Conservation (phyloP, 148 eudicot species). For the Amaranthus hypochondriacus region DNA sequence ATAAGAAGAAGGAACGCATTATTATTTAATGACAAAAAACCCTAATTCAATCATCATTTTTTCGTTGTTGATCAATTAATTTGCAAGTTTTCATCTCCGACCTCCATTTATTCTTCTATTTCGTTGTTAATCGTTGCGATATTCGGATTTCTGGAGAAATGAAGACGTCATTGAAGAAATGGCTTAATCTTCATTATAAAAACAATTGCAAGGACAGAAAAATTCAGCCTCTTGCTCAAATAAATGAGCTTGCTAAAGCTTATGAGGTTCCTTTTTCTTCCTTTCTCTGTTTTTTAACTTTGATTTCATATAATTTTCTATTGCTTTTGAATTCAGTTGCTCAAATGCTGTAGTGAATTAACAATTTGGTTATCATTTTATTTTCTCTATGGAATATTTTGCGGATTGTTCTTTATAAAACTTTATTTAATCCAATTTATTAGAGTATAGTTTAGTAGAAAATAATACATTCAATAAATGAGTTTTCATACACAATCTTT, state of each 20-base stretch:
- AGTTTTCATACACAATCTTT: too few species aligned
- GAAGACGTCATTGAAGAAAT: constrained; percentile 73
- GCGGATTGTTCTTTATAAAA: neutral
- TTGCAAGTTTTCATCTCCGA: neutral
- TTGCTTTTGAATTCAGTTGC: neutral
- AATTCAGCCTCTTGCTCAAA: constrained; percentile 48
- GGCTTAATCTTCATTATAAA: constrained; percentile 35
- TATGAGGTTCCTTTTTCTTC: constrained; percentile 44
- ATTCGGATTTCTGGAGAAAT: constrained; percentile 19
- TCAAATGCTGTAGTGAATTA: too few species aligned
- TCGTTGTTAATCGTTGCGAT: too few species aligned
- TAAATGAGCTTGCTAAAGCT: constrained; percentile 70
- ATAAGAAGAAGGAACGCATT: neutral
- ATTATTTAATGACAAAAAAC: neutral
- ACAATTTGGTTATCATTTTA: neutral
- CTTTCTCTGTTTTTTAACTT: too few species aligned
- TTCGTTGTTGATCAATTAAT: neutral
- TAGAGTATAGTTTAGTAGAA: too few species aligned
- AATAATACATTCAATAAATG: too few species aligned
- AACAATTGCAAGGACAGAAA: constrained; percentile 39
- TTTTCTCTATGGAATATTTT: neutral
- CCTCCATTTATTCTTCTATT: neutral
- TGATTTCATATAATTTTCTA: too few species aligned
- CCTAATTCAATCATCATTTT: neutral
- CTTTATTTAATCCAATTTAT: too few species aligned